Percentiles rank a stretch among this genome's conserved stretches.
Evolutionary conservation across 2,329 filamentous ascomycete genomes (phyloP).

Genomic region (Colletotrichum shisoi): DNA sequence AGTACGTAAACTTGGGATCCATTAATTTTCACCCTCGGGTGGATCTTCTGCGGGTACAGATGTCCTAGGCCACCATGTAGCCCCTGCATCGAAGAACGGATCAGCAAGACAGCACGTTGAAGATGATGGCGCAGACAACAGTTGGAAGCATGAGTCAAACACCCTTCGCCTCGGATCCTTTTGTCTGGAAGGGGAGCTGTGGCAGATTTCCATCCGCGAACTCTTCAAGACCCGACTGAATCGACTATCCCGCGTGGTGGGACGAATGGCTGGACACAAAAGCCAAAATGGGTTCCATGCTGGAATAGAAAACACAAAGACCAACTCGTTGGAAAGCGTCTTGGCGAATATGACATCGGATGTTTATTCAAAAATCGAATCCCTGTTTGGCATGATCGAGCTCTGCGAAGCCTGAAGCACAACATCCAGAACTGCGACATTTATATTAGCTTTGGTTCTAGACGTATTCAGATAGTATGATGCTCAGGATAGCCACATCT

Average conservation of each 20-base stretch:
- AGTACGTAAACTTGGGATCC: too few relatives aligned
- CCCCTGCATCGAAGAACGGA: background rate
- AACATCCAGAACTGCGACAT: background rate
- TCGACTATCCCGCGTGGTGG: slow-evolving; percentile 1
- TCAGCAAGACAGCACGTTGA: background rate
- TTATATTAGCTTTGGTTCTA: too few relatives aligned
- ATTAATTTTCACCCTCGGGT: too few relatives aligned
- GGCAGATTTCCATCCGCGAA: slow-evolving; percentile 13
- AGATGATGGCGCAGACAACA: background rate
- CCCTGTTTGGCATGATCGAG: background rate
- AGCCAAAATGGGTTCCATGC: too few relatives aligned
- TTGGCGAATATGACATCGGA: background rate
- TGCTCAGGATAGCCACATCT: too few relatives aligned
- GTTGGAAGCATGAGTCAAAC: background rate
- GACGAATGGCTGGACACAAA: background rate
- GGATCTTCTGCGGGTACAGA: too few relatives aligned
- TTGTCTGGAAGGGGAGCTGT: slow-evolving; percentile 6
- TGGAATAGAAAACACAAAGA: background rate
- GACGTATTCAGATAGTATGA: accelerated
- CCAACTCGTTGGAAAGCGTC: background rate
- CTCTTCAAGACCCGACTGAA: slow-evolving; percentile 15
- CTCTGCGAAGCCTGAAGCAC: background rate
- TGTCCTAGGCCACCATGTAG: too few relatives aligned
- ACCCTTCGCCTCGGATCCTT: slow-evolving; percentile 2
- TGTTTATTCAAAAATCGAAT: background rate